Conservation (phyloP, 2,329 filamentous ascomycete species). For the Hirsutella rhossiliensis region DNA sequence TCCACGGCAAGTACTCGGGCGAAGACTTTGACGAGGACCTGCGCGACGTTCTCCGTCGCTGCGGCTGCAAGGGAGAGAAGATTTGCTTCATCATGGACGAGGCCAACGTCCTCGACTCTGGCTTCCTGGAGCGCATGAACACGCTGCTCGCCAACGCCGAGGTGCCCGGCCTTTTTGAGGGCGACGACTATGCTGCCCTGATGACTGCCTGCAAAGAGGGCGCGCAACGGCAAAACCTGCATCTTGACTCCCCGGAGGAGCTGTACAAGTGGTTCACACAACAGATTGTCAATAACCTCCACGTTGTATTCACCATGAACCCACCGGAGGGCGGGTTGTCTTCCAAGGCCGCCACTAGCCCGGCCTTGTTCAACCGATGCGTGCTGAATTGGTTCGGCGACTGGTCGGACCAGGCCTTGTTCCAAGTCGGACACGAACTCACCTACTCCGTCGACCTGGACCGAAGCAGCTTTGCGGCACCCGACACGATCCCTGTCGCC, state of each 20-base stretch:
- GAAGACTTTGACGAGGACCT: constrained; percentile 99
- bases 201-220: constrained; percentile 99
- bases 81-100: constrained; percentile 99
- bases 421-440: constrained; percentile 92
- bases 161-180: constrained; percentile 95
- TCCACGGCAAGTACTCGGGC: constrained; percentile 94
- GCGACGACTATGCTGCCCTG: constrained; percentile 94
- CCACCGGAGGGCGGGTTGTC: constrained; percentile 89
- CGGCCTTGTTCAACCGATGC: constrained; percentile 97
- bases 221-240: constrained; percentile 85
- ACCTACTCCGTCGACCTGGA: constrained; percentile 96
- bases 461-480: constrained; percentile 70
- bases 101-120: constrained; percentile 94
- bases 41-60: constrained; percentile 81
- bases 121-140: constrained; percentile 99
- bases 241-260: constrained; percentile 95
- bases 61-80: constrained; percentile 96
- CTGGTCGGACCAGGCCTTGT: constrained; percentile 98
- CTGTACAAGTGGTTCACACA: constrained; percentile 99
- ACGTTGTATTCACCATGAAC: constrained; percentile 99
- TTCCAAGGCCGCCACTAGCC: constrained; percentile 94
- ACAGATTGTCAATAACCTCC: constrained; percentile 96
- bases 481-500: constrained; percentile 84
- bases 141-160: constrained; percentile 98
- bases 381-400: constrained; percentile 99